Base-by-base conservation (phyloP, 164 flowering plant genomes). In the Dillenia turbinata region DNA sequence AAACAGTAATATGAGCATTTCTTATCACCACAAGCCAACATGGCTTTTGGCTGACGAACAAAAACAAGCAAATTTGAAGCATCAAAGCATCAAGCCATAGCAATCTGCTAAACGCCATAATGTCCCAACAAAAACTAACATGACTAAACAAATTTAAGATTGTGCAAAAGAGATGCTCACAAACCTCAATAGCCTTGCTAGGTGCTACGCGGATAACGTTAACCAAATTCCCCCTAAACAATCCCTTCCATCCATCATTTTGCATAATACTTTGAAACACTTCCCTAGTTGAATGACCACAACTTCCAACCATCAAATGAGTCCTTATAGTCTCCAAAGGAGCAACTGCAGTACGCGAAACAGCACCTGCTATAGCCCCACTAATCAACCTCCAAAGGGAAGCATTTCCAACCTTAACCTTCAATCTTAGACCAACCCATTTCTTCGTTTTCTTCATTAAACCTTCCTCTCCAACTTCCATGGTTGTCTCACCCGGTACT, bases 191-290 rank as follows among this genome's bases (percentile, higher is more conserved):
- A 44, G 94, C 97, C 79, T 83, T 90, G 78, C 97, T 90, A 1
- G 99, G 99, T 0, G 99, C 97, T 59, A 95, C 97, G 4, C 99
- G 84, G 69, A 95, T 87, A 16, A 92, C 99, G 70, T 95, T 95
- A 43, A 92, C 88, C 19, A 92, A 77, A 75, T 95, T 95, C 3
- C 99, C 99, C 75, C 97, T 78, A 73, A 95, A 95, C 82, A 95
- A 72, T 8, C 99, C 99, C 62, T 73, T 86, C 99, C 99, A 95
- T 2, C 99, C 99, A 60, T 95, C 97, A 54, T 69, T 75, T 66
- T 84, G 67, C 96, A 92, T 92, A n/a, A 92, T 88, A 65, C 73
- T 70, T 13, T 80, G 55, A 61, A 95, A 95, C 67, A 95, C 97
- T 72, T 95, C 97, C 10, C 79, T 69, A 0, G 80, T 71, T 0